phyloP scores from a whole-genome alignment of 768 basidiomycete species.

The Lactarius akahatsu region DNA sequence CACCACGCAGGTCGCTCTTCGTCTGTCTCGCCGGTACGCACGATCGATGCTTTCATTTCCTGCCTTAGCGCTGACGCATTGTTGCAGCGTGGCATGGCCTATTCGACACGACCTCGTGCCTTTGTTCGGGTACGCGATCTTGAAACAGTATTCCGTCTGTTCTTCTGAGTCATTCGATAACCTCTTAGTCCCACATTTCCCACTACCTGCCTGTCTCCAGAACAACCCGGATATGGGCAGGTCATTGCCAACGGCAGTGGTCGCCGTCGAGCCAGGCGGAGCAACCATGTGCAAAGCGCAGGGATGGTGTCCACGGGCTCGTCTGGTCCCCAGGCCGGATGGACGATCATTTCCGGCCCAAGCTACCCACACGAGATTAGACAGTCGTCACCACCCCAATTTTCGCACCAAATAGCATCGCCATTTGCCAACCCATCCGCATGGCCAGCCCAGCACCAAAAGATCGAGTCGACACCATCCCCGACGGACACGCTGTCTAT shows the following conservation, averaged over 20 bases:
- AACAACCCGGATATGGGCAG: constrained; percentile 85
- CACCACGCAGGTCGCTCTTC: constrained; percentile 63
- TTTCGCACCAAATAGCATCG: constrained; percentile 9
- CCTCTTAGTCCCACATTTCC: constrained; percentile 74
- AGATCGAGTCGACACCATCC: constrained; percentile 16
- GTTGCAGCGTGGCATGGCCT: constrained; percentile 78
- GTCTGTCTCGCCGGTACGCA: constrained; percentile 73
- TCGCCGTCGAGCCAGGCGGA: constrained; percentile 27
- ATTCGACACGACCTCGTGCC: constrained; percentile 85
- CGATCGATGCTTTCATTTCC: constrained; percentile 2
- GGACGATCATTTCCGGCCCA: constrained; percentile 29
- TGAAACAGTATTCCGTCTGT: constrained; percentile 13
- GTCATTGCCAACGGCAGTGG: constrained; percentile 50
- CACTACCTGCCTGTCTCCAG: constrained; percentile 77
- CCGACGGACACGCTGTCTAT: constrained; percentile 27
- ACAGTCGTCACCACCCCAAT: constrained; percentile 14
- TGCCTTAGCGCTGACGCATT: constrained; percentile 21
- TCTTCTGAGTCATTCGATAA: constrained; percentile 22
- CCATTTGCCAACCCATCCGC: constrained; percentile 16
- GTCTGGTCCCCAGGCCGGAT: constrained; percentile 25
- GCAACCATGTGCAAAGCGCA: constrained; percentile 22
- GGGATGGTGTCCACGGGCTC: constrained; percentile 16
- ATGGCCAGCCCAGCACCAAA: constrained; percentile 15
- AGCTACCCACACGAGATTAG: constrained; percentile 22
- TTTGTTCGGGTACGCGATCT: constrained; percentile 69